Evolutionary conservation across 208 protist species (phyloP), one percentile per base, ranked within the genome.

Genomic region (Naegleria fowleri): DNA sequence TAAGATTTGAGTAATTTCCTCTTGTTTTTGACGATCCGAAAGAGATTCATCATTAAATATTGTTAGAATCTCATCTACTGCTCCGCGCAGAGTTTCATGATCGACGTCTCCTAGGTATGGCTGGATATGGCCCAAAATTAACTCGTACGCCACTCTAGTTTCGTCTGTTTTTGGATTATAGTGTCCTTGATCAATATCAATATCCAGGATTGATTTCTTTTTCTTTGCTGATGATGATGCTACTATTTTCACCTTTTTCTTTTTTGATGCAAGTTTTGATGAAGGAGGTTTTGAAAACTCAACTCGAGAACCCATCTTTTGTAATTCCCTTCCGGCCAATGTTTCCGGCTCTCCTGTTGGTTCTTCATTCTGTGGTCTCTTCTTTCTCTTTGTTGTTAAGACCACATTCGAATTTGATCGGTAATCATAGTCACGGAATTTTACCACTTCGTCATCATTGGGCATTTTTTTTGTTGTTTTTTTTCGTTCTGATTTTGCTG

Each of bases 141-240:
- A 29, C 79, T 89, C 86, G 51, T 91, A 91, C 5, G 22, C 55
- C 29, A 36, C 38, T 55, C 39, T 16, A 40, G 83, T 83, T 36
- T 89, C 55, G 19, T 84, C 83, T 85, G 25, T 84, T 89, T 79
- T 89, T 89, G 86, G 83, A 25, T 84, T 41, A 83, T 91, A 89
- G 79, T 88, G 22, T 41, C 5, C n/a, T 91, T 16, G 11, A 79
- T 36, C 16, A 38, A 75, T n/a, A 67, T 52, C 11, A 22, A 40
- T 13, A n/a, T 36, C 36, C 3, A 41, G 6, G 5, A 41, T 89
- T 38, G 48, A 67, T 40, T 89, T 39, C 25, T 38, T 55, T 40
- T 52, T 89, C 39, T 89, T 89, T 38, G 7, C 15, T 59, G 19
- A 38, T 83, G n/a, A 40, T 39, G 13, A 40, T 33, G 4, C 9